Base-by-base conservation (phyloP, 192 early-diverging fungal species). In the Backusella australiensis region DNA sequence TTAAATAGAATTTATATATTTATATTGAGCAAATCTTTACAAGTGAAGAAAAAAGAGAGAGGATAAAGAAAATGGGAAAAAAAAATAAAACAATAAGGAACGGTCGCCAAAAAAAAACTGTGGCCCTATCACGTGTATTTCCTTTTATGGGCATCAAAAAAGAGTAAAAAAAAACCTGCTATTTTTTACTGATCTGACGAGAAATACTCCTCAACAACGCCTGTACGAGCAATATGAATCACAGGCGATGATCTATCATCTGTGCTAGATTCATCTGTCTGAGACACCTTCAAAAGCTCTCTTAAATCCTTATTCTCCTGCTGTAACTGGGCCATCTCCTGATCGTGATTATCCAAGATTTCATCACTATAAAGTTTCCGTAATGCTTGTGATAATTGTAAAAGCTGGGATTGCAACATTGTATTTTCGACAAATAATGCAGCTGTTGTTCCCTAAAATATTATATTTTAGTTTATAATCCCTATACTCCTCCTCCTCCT, bases 381-480 rank as follows among this genome's bases (percentile, higher is more conserved):
- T 71, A 77, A 53, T 34, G 69, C 3, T 6, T 39, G 34, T 8
- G 76, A 71, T 72, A 77, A 23, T n/a, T 77, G 32, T 44, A 23
- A 15, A 15, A 80, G 71, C 44, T 66, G 46, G 29, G 35, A 59
- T 52, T 79, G 78, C 15, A 79, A 36, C 67, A 70, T 74, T 42
- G 73, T 79, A 46, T 79, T 79, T 44, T 79, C 78, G 26, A 75
- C 70, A 44, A 75, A 79, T 7, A 79, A 69, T 39, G 78, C 72
- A 17, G 78, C 44, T 2, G 78, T 79, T 35, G 68, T 79, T 23
- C 69, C 73, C 78, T 78, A 79, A 38, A 3, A 32, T 41, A 7
- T 0, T 52, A n/a, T 2, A 53, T 53, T 17, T 53, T n/a, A 53
- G 49, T 53, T 32, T 69, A 23, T 39, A 32, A 32, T 32, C 32